Evolutionary conservation across 345 rosid genomes (phyloP), one percentile per base, ranked within the genome.

Genomic region (Euphorbia peplus): DNA sequence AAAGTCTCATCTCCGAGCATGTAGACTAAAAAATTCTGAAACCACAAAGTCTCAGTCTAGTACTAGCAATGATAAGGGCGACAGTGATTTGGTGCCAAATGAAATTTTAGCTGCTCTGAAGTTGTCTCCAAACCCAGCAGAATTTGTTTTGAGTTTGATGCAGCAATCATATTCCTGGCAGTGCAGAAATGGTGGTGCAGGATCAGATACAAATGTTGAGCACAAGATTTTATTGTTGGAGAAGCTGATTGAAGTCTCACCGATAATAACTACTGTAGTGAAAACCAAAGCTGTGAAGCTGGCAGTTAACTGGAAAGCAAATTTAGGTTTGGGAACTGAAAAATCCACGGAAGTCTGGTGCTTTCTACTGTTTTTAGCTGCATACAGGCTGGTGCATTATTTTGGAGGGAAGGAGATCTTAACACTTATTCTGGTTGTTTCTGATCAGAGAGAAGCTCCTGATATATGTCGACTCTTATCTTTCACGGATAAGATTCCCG

Each of bases 281-380:
- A 63, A 67, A 48, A 60, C 37, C 30, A 76, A 67, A 42, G 76
- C 83, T 15, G 62, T 21, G 60, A 64, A 42, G 25, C 66, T 79
- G 4, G 83, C 85, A 7, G 21, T 32, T 32, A 51, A 24, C 60
- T 85, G 85, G 84, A 80, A 67, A 71, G 48, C 39, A 21, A 72
- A 70, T 64, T 18, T 83, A 77, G 63, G 63, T 55, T 22, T 10
- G 28, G 59, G 24, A 21, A 51, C 70, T 15, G 69, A 66, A 39
- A 62, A 81, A 48, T 69, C 47, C 47, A 42, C 46, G 42, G 81
- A 78, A 47, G 68, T 77, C 8, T 57, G 80, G 42, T 59, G 67
- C 41, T 79, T 85, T 70, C 55, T 85, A 76, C 80, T 44, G 70
- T 69, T 85, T 75, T 53, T 81, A 50, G 78, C 64, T 66, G 59